Evolutionary conservation across 2,329 filamentous ascomycete species (phyloP), one percentile per base, ranked within the genome.

Genomic region (Ophiostoma australiae): DNA sequence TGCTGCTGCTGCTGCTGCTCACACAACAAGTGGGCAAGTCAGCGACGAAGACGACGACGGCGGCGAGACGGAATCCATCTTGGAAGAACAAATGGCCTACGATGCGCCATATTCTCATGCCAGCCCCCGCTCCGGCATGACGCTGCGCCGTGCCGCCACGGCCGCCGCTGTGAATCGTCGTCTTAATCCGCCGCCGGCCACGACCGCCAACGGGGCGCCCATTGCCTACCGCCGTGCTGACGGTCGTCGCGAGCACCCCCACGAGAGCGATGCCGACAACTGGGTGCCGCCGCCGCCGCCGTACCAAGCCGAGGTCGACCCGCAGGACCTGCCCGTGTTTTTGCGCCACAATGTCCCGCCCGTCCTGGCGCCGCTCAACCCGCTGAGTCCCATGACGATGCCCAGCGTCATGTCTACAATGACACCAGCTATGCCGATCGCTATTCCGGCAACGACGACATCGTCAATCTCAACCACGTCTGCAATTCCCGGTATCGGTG

Each of bases 241-340:
- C 78, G 89, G 89, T 7, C 84, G 89, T 61, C 83, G 86, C 61
- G 90, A 94, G 76, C 85, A 93, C 75, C 92, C 92, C 4, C 91
- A 95, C 78, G 92, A 95, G 79, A 94, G 91, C 74, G 92, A 95
- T 77, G 91, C 92, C 4, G 92, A 95, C 76, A 92, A 94, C 75
- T 96, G 92, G 92, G 90, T 93, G 4, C 91, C 92, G 5, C 92
- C 92, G 5, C 92, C 92, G 10, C 92, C 92, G 3, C 91, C 91
- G 0, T 96, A 96, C 76, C 87, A 89, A 58, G 86, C 87, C 70
- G 88, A 91, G 6, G 68, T 71, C 0, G 86, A 87, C 67, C 86
- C 86, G 0, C 83, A 82, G 11, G 85, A 87, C 74, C 73, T 86
- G 70, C 86, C 86, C 1, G 83, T 81, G 2, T 89, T 88, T 73